Evolutionary conservation across 345 rosid species (phyloP).

Genomic region (Syzygium aromaticum): DNA sequence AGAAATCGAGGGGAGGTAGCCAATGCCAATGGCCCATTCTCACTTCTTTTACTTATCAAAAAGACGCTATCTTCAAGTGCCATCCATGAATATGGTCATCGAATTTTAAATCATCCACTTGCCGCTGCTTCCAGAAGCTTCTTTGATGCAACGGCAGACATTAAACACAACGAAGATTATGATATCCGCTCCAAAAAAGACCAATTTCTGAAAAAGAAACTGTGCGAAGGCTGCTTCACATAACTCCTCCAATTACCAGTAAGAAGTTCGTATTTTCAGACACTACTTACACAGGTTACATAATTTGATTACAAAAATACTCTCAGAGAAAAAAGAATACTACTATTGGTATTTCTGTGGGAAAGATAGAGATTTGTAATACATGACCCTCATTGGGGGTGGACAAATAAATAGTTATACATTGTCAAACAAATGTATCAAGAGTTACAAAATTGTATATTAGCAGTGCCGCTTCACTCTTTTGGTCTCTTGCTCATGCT

Average conservation of each 20-base stretch:
- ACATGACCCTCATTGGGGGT: conserved; percentile 1
- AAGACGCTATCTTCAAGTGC: not conserved
- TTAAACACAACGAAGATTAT: not conserved
- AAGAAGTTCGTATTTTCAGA: not conserved
- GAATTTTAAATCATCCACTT: not conserved
- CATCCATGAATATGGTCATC: not conserved
- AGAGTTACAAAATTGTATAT: conserved; percentile 6
- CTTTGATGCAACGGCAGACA: not conserved
- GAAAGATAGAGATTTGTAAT: not conserved
- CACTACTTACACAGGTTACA: not conserved
- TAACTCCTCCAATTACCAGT: not conserved
- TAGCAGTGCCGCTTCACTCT: conserved; percentile 25
- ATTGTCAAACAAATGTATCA: not conserved
- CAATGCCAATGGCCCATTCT: not conserved
- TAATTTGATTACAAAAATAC: not conserved
- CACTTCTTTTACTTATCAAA: not conserved
- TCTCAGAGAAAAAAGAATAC: not conserved
- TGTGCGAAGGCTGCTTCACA: not conserved
- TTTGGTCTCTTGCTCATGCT: conserved; percentile 69
- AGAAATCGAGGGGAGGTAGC: not conserved
- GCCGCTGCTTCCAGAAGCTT: not conserved
- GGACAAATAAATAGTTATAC: not conserved
- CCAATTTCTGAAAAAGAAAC: not conserved
- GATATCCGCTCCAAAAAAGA: not conserved
- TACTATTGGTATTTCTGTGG: not conserved